These are phyloP conservation scores for Periconia sp. DNA, from an alignment of 2,329 filamentous ascomycete genomes.

Conservation along the genomic window DNA sequence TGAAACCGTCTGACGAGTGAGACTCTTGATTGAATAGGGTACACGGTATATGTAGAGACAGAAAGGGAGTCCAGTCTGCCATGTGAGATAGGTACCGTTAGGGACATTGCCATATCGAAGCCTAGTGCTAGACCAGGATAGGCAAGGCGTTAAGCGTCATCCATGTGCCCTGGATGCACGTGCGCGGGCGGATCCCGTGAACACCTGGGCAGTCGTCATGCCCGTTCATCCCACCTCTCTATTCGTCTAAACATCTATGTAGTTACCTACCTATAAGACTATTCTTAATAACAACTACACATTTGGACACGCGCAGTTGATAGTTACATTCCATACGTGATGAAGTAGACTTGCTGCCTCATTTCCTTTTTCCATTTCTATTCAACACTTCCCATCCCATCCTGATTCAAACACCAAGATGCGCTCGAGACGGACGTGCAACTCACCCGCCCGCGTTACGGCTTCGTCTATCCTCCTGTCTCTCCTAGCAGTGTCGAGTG, in stretches of 20 bases:
- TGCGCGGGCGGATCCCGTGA: conserved; percentile 3
- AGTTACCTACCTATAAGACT: neutral
- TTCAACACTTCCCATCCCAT: neutral
- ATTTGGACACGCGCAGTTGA: neutral
- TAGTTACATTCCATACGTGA: neutral
- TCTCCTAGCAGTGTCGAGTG: conserved; percentile 62
- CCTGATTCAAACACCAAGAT: conserved; percentile 16
- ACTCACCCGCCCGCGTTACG: conserved; percentile 65
- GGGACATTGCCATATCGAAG: neutral
- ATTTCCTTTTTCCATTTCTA: neutral
- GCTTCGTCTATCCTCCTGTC: conserved; percentile 64
- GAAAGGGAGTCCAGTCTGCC: neutral
- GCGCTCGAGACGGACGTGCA: conserved; percentile 36
- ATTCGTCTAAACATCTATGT: neutral
- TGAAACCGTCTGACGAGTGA: neutral
- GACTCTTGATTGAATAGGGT: neutral
- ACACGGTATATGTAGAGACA: neutral
- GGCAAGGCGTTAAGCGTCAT: neutral
- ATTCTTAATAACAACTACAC: neutral
- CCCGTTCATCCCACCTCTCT: neutral
- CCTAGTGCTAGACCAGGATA: conserved; percentile 1
- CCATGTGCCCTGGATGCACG: conserved; percentile 1
- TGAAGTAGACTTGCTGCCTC: neutral
- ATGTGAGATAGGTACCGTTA: neutral
- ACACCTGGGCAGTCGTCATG: conserved; percentile 15